phyloP scores from a whole-genome alignment of 139 green algal species.

The Klebsormidium nitens region DNA sequence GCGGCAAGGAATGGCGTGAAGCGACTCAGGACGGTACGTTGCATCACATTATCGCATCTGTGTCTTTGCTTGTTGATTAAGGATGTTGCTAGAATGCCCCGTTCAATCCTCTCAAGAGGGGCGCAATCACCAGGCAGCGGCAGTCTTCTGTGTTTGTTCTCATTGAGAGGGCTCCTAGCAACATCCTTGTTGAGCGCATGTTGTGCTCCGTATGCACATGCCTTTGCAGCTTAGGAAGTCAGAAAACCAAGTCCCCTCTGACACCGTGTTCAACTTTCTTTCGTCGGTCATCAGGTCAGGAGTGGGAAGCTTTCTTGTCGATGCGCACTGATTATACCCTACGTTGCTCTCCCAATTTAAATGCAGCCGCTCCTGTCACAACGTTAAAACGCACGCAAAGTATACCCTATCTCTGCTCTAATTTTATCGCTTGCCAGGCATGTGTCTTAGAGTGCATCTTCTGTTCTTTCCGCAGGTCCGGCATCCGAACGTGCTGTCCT shows the following conservation, averaged over 20 bases:
- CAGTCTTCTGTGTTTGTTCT: too few species aligned
- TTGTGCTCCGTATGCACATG: too few species aligned
- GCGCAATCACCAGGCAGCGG: too few species aligned
- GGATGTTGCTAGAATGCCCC: too few species aligned
- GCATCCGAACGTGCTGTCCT: constrained; percentile 38
- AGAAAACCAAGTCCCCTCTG: too few species aligned
- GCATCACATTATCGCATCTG: background rate
- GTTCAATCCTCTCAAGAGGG: too few species aligned
- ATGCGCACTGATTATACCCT: constrained; percentile 1
- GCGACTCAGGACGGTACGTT: constrained; percentile 25
- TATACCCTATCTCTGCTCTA: constrained; percentile 2
- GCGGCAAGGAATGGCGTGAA: constrained; percentile 33
- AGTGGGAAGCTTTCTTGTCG: too few species aligned
- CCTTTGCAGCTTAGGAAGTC: too few species aligned
- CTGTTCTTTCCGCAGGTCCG: constrained; percentile 18
- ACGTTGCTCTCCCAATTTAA: too few species aligned
- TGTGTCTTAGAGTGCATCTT: constrained; percentile 10
- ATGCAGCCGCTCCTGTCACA: too few species aligned
- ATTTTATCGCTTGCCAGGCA: constrained; percentile 1
- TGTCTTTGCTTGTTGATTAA: background rate
- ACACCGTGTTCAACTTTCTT: too few species aligned
- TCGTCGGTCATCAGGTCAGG: too few species aligned
- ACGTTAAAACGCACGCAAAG: background rate
- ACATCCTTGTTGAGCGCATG: background rate
- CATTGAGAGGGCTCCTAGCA: background rate